Conservation (phyloP, 164 flowering plant species). For the Litsea cubeba region DNA sequence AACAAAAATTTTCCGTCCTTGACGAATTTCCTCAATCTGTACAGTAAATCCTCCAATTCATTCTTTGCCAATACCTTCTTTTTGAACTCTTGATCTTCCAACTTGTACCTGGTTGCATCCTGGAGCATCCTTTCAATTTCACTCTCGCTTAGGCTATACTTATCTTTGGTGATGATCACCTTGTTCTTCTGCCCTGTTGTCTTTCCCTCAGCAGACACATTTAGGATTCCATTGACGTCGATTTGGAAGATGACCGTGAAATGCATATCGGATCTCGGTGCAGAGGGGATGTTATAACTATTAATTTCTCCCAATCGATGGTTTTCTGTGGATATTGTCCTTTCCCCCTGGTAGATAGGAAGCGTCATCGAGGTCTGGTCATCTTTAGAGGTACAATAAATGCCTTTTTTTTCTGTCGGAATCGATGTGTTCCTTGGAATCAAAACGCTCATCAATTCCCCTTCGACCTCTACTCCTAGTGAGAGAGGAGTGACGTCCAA, state of each 20-base stretch:
- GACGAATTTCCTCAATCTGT: constrained; percentile 52
- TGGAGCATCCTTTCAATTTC: constrained; percentile 56
- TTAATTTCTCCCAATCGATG: constrained; percentile 47
- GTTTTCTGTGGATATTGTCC: constrained; percentile 50
- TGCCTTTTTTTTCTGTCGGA: constrained; percentile 43
- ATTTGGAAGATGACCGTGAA: constrained; percentile 52
- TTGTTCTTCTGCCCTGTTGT: constrained; percentile 53
- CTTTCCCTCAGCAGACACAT: constrained; percentile 57
- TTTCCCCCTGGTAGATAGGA: constrained; percentile 59
- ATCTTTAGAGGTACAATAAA: constrained; percentile 38
- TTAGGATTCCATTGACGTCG: constrained; percentile 51
- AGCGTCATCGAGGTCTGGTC: constrained; percentile 45
- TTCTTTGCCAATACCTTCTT: constrained; percentile 57
- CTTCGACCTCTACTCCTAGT: constrained; percentile 42
- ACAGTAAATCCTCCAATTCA: constrained; percentile 43
- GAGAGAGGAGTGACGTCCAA: constrained; percentile 56
- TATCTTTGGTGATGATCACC: constrained; percentile 58
- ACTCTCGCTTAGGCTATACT: constrained; percentile 51
- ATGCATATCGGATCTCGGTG: constrained; percentile 46
- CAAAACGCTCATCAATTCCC: constrained; percentile 46
- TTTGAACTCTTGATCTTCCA: constrained; percentile 58
- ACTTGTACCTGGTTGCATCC: constrained; percentile 50
- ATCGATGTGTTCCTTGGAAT: constrained; percentile 55
- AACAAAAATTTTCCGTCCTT: constrained; percentile 43
- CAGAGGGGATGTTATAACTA: constrained; percentile 49